Percentiles rank a stretch among this genome's conserved stretches.
These are phyloP conservation scores for Pholiota molesta DNA, from an alignment of 768 basidiomycete species.

Conservation along the genomic window DNA sequence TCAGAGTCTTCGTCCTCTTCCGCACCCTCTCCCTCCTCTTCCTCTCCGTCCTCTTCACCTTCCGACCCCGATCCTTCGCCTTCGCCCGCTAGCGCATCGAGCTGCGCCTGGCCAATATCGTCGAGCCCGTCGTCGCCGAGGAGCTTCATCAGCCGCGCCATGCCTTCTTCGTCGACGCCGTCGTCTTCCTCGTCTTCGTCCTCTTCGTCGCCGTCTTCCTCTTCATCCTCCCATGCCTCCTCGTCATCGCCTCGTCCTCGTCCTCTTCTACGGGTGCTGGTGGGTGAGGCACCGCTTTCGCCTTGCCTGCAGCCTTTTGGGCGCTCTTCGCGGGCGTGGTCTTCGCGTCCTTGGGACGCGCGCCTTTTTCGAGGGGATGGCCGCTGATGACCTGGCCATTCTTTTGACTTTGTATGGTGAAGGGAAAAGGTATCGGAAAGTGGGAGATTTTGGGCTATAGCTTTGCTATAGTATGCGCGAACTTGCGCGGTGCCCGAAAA, in stretches of 20 bases:
- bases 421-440: not conserved
- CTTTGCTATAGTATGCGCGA: not conserved
- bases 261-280: conserved; percentile 6
- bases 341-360: not conserved
- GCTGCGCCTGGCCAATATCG: conserved; percentile 60
- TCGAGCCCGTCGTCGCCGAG: conserved; percentile 52
- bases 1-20: conserved; percentile 30
- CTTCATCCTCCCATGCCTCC: conserved; percentile 18
- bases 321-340: not conserved
- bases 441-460: not conserved
- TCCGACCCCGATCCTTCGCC: conserved; percentile 12
- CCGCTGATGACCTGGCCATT: conserved; percentile 6
- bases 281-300: not conserved
- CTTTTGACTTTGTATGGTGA: not conserved
- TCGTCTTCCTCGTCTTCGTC: conserved; percentile 21
- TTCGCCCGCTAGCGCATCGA: conserved; percentile 42
- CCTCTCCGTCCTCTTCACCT: conserved; percentile 25
- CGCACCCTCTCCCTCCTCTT: conserved; percentile 12
- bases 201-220: conserved; percentile 21
- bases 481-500: conserved; percentile 12
- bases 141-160: conserved; percentile 22
- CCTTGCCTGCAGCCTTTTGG: not conserved
- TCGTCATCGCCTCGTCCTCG: conserved; percentile 17
- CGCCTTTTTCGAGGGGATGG: conserved; percentile 1
- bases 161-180: conserved; percentile 23